Evolutionary conservation across 257 asterid species (phyloP), one percentile per base, ranked within the genome.

Genomic region (Scutellaria barbata): DNA sequence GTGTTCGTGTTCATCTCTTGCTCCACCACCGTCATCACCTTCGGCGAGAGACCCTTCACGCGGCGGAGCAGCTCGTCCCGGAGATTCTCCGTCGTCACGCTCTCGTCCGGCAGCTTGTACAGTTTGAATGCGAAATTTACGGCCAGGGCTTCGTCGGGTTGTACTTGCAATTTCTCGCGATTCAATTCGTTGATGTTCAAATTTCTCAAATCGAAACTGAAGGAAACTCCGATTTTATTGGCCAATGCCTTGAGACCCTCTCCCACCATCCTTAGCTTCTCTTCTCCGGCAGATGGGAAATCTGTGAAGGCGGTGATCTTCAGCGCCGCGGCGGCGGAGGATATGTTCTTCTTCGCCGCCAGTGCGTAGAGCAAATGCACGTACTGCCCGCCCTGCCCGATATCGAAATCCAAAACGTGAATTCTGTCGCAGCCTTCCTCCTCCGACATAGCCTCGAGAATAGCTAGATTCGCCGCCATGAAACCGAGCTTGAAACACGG

Each of bases 401-500:
- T 78, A 63, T 88, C 95, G 16, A 89, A 89, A 85, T 92, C 98
- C 59, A 92, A 40, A 9, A 92, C 94, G 50, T 92, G 96, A 3
- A 92, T 84, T 78, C 84, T 89, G 6, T 18, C 41, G 14, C 62
- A 45, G 8, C 67, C 76, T 30, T 30, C 35, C 47, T 74, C 66
- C 56, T 89, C 92, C 7, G 82, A 68, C 4, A 80, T 68, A 0
- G 95, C 90, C 56, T 92, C 94, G 13, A 89, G 83, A 41, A 92
- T 92, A 5, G 90, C 92, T 2, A 88, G 82, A 77, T 92, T 92
- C 9, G 92, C 96, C 1, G 98, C 98, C 94, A 87, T 89, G 86
- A 92, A 86, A 1, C 96, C 95, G 18, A 92, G 92, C 83, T 88
- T 89, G 79, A 92, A 92, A 70, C 96, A 92, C 20, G 94, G 89